Conservation (phyloP, 2,329 filamentous ascomycete species). For the Didymella pomorum region DNA sequence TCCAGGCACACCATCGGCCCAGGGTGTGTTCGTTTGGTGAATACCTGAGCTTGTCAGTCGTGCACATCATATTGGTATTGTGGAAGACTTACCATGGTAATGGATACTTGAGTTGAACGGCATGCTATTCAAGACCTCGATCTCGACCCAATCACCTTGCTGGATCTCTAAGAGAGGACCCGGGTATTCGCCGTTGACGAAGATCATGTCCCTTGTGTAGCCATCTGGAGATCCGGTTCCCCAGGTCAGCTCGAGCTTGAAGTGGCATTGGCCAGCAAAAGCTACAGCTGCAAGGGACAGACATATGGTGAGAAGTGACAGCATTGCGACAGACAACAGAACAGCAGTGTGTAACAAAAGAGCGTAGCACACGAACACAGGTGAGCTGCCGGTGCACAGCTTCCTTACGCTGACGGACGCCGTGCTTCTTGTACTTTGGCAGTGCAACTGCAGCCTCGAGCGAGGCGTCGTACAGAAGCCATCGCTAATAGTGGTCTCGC, state of each 20-base stretch:
- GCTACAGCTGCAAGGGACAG: slow-evolving; percentile 18
- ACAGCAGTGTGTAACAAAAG: not conserved
- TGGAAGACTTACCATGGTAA: slow-evolving; percentile 53
- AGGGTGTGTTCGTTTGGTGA: slow-evolving; percentile 62
- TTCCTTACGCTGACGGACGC: slow-evolving; percentile 6
- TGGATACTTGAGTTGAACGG: slow-evolving; percentile 61
- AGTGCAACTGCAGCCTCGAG: not conserved
- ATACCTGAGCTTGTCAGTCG: slow-evolving; percentile 46
- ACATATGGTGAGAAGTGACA: slow-evolving; percentile 22
- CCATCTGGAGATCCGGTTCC: slow-evolving; percentile 35
- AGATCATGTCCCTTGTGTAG: slow-evolving; percentile 35
- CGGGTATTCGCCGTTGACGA: slow-evolving; percentile 40
- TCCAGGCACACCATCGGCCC: slow-evolving; percentile 68
- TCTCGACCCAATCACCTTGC: slow-evolving; percentile 36
- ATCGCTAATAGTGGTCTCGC: not conserved
- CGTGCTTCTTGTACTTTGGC: slow-evolving; percentile 15
- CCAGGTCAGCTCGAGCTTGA: slow-evolving; percentile 36
- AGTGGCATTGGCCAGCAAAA: slow-evolving; percentile 20
- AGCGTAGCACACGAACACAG: slow-evolving; percentile 1
- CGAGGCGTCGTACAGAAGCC: not conserved
- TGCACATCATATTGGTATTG: not conserved
- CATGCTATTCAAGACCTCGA: slow-evolving; percentile 56
- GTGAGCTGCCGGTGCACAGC: slow-evolving; percentile 6
- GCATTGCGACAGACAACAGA: slow-evolving; percentile 18
- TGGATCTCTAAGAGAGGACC: slow-evolving; percentile 32